These are phyloP conservation scores for Marasmius sp. DNA, from an alignment of 1,284 basidiomycete species.

Conservation along the genomic window DNA sequence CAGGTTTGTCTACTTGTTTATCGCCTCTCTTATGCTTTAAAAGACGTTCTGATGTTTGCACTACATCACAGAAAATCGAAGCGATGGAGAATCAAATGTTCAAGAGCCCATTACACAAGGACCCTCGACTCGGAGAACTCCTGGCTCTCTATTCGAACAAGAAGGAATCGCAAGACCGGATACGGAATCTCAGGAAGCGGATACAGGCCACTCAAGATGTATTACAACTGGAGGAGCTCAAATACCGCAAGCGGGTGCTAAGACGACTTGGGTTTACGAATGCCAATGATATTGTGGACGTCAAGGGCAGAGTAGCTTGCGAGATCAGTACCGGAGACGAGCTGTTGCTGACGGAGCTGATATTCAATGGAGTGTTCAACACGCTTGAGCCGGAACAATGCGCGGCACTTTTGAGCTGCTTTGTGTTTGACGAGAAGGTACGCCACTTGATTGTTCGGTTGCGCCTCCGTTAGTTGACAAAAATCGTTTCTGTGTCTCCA, in stretches of 20 bases:
- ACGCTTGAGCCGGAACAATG: constrained; percentile 87
- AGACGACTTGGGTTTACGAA: constrained; percentile 91
- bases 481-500: constrained; percentile 29
- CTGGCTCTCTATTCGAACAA: constrained; percentile 85
- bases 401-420: constrained; percentile 91
- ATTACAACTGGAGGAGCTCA: constrained; percentile 95
- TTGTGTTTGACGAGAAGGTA: constrained; percentile 97
- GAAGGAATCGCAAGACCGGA: constrained; percentile 66
- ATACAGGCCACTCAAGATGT: constrained; percentile 92
- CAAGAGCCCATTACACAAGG: constrained; percentile 73
- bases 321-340: constrained; percentile 99
- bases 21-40: background rate
- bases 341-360: constrained; percentile 92
- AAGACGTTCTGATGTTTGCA: background rate
- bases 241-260: constrained; percentile 92
- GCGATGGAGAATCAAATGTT: constrained; percentile 83
- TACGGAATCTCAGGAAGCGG: constrained; percentile 79
- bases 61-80: constrained; percentile 74
- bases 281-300: constrained; percentile 90
- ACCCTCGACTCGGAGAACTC: constrained; percentile 72
- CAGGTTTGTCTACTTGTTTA: constrained; percentile 48
- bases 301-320: constrained; percentile 98
- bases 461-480: background rate
- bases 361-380: constrained; percentile 98
- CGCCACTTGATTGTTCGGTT: constrained; percentile 18